Evolutionary conservation across 2,329 filamentous ascomycete genomes (phyloP).

Genomic region (Fusarium lyarnte): DNA sequence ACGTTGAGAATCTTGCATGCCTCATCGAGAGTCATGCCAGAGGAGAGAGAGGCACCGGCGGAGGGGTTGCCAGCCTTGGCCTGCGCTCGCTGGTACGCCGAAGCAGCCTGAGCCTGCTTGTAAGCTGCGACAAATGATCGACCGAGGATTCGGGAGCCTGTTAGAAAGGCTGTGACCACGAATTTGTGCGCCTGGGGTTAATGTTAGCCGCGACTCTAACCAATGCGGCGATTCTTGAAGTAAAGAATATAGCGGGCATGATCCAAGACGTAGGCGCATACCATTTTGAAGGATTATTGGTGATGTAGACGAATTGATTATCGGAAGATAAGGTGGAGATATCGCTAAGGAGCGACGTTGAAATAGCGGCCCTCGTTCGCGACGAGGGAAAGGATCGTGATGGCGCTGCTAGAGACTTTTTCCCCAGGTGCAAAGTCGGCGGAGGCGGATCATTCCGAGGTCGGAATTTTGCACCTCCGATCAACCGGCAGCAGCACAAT

Average conservation of each 20-base stretch:
- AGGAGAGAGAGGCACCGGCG: slow-evolving; percentile 65
- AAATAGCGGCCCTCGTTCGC: slow-evolving; percentile 41
- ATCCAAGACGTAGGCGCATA: slow-evolving; percentile 30
- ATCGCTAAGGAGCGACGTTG: slow-evolving; percentile 36
- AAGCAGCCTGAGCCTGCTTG: slow-evolving; percentile 90
- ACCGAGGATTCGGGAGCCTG: slow-evolving; percentile 89
- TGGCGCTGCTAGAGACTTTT: slow-evolving; percentile 41
- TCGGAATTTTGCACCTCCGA: slow-evolving; percentile 46
- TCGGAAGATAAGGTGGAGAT: slow-evolving; percentile 9
- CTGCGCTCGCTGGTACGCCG: slow-evolving; percentile 80
- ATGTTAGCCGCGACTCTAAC: slow-evolving; percentile 28
- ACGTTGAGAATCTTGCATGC: slow-evolving; percentile 98
- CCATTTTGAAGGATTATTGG: slow-evolving; percentile 41
- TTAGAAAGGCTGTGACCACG: slow-evolving; percentile 89
- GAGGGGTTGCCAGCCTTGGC: slow-evolving; percentile 66
- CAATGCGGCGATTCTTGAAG: slow-evolving; percentile 24
- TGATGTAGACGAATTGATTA: not conserved
- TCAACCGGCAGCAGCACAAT: slow-evolving; percentile 18
- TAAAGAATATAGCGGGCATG: slow-evolving; percentile 17
- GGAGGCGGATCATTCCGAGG: slow-evolving; percentile 42
- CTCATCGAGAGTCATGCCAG: slow-evolving; percentile 91
- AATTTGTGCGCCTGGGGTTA: slow-evolving; percentile 80
- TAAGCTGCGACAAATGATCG: slow-evolving; percentile 95
- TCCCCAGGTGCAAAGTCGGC: slow-evolving; percentile 35
- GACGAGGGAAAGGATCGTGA: slow-evolving; percentile 37